Base-by-base conservation (phyloP, 2,329 filamentous ascomycete genomes). In the Trichoderma sp. region DNA sequence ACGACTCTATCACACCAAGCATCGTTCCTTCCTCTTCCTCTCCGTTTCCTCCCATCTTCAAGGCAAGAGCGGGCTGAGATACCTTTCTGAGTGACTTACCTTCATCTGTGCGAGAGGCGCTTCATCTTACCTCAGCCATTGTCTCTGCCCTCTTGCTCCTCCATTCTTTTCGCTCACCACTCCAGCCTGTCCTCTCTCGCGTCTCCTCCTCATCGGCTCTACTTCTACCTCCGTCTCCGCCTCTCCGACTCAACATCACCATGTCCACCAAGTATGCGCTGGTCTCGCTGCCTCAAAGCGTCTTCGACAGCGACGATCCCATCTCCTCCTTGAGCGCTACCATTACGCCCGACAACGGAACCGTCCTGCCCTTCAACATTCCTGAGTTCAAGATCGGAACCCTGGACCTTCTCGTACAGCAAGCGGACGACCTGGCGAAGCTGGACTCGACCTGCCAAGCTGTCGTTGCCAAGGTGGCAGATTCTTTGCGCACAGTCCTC, bases 311-410 rank as follows among this genome's bases (percentile, higher is more conserved):
- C 79, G 90, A 94, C 70, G 92, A 96, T 77, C 92, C 94, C 69
- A 82, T 97, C 70, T 85, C 88, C 55, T 86, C 92, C 52, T 80
- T 99, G 68, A 87, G 88, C 71, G 81, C 88, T 64, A 92, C 89
- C 48, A 83, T 97, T 63, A 83, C 86, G 57, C 80, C 86, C 65
- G 91, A 96, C 72, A 88, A 91, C 77, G 92, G 90, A 75, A 87
- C 85, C 60, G 89, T 92, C 52, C 81, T 88, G 59, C 88, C 88
- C 2, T 97, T 98, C 75, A 81, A 86, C 64, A 90, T 98, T 68
- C 95, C 95, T 21, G 90, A 93, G 69, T 97, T 99, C 85, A 99
- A 98, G 82, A 96, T 99, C 76, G 95, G 95, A 66, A 97, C 95
- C 0, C 85, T 99, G 44, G 95, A 99, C 80, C 92, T 91, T 45